These are phyloP conservation scores for Tuber calosporum DNA, from an alignment of 495 filamentous ascomycete genomes.

Conservation along the genomic window DNA sequence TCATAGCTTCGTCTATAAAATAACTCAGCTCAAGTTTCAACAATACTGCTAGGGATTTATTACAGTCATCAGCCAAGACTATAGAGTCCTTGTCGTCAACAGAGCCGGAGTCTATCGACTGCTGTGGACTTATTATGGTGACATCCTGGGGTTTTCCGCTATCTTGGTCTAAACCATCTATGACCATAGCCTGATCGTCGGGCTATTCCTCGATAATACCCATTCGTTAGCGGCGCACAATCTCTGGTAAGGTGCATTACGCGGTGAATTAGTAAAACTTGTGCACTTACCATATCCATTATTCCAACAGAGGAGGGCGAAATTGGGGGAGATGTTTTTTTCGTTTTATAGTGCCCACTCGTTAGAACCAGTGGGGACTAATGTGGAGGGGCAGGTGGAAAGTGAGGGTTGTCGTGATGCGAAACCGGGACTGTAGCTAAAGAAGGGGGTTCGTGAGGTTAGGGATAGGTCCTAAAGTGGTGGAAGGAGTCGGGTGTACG, in stretches of 20 bases:
- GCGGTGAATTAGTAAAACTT: background rate
- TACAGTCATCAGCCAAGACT: constrained; percentile 42
- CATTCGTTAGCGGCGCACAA: background rate
- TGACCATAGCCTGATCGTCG: constrained; percentile 38
- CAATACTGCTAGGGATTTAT: constrained; percentile 6
- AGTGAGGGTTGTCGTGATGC: background rate
- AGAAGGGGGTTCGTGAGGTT: background rate
- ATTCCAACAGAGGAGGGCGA: background rate
- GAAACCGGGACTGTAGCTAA: background rate
- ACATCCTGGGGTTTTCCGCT: constrained; percentile 73
- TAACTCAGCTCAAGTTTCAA: background rate
- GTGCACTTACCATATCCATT: background rate
- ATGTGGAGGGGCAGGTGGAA: background rate
- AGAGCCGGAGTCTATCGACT: constrained; percentile 49
- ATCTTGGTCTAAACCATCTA: constrained; percentile 50
- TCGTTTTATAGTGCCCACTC: background rate
- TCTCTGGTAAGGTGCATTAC: background rate
- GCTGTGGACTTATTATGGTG: constrained; percentile 71
- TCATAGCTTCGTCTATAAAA: constrained; percentile 70
- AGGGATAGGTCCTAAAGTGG: background rate
- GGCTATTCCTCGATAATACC: constrained; percentile 6
- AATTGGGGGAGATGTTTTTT: background rate
- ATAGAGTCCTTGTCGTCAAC: constrained; percentile 45
- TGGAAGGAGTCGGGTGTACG: background rate
- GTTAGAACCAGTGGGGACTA: background rate